Evolutionary conservation across 768 basidiomycete species (phyloP).

Genomic region (Tulasnella sp.): DNA sequence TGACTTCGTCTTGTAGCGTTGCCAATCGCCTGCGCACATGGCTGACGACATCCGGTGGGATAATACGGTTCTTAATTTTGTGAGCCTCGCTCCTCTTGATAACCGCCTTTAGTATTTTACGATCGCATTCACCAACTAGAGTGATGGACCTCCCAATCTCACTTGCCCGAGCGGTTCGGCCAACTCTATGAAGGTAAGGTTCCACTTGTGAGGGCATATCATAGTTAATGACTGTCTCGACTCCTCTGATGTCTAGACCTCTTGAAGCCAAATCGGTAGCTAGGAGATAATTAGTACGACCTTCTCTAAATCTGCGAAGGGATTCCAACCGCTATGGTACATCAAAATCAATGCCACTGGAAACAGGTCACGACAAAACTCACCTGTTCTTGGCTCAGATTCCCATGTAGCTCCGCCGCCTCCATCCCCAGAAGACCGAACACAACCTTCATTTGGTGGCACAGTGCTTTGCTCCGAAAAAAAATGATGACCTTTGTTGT

Average conservation of each 20-base stretch:
- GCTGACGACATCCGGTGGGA: constrained; percentile 60
- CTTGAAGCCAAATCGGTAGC: constrained; percentile 94
- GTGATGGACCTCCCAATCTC: constrained; percentile 91
- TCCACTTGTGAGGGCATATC: constrained; percentile 92
- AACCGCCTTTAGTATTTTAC: constrained; percentile 90
- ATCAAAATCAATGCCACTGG: not conserved
- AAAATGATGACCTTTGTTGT: constrained; percentile 78
- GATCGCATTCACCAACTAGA: constrained; percentile 87
- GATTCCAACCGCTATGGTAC: constrained; percentile 61
- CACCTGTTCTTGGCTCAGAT: constrained; percentile 92
- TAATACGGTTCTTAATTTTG: constrained; percentile 75
- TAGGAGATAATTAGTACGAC: constrained; percentile 80
- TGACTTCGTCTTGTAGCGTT: constrained; percentile 59
- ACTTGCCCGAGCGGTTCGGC: constrained; percentile 92
- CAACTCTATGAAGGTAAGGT: constrained; percentile 94
- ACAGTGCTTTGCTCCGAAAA: constrained; percentile 90
- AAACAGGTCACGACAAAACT: constrained; percentile 16
- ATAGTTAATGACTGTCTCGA: constrained; percentile 96
- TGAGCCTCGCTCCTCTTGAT: constrained; percentile 81
- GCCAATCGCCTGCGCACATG: constrained; percentile 61
- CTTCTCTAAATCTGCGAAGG: constrained; percentile 76
- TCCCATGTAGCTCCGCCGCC: constrained; percentile 87
- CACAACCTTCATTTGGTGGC: constrained; percentile 91
- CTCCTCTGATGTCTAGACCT: constrained; percentile 93
- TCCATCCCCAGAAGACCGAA: constrained; percentile 83